Conservation (phyloP, 768 basidiomycete species). For the Trametes maxima region DNA sequence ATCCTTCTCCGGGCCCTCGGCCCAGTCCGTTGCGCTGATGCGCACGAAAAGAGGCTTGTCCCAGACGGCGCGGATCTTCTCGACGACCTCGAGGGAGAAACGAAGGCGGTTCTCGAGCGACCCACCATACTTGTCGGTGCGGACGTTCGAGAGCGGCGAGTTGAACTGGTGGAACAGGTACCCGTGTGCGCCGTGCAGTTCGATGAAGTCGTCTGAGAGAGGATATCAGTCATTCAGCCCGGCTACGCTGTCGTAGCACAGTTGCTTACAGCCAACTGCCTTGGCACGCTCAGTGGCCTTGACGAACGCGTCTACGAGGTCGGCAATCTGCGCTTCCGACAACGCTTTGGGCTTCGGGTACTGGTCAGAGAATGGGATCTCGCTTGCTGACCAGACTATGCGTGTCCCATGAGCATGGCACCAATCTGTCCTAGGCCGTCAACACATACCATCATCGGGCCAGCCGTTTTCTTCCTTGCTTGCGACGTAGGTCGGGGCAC, state of each 20-base stretch:
- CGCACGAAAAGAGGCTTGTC: constrained; percentile 72
- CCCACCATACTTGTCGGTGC: constrained; percentile 75
- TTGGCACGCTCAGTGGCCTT: constrained; percentile 57
- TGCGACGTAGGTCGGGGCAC: constrained; percentile 39
- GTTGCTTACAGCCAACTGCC: constrained; percentile 58
- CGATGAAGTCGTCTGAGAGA: constrained; percentile 63
- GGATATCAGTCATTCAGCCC: not conserved
- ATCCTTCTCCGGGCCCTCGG: constrained; percentile 53
- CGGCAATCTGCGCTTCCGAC: constrained; percentile 53
- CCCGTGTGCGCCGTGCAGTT: constrained; percentile 74
- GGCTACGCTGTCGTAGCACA: not conserved
- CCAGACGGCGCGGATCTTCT: constrained; percentile 59
- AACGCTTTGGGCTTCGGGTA: constrained; percentile 63
- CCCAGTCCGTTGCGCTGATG: constrained; percentile 57
- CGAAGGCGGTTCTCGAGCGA: constrained; percentile 73
- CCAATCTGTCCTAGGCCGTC: not conserved
- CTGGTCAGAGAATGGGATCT: constrained; percentile 52
- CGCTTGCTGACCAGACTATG: constrained; percentile 64
- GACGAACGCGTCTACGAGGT: constrained; percentile 62
- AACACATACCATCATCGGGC: constrained; percentile 57
- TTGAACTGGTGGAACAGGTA: constrained; percentile 70
- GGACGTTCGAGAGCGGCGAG: constrained; percentile 74
- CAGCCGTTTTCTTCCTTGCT: constrained; percentile 63
- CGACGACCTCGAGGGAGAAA: constrained; percentile 59
- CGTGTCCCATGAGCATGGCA: not conserved